Percentiles rank a stretch among this genome's conserved stretches.
phyloP scores from a whole-genome alignment of 257 asterid genomes.

The Lycium barbarum region DNA sequence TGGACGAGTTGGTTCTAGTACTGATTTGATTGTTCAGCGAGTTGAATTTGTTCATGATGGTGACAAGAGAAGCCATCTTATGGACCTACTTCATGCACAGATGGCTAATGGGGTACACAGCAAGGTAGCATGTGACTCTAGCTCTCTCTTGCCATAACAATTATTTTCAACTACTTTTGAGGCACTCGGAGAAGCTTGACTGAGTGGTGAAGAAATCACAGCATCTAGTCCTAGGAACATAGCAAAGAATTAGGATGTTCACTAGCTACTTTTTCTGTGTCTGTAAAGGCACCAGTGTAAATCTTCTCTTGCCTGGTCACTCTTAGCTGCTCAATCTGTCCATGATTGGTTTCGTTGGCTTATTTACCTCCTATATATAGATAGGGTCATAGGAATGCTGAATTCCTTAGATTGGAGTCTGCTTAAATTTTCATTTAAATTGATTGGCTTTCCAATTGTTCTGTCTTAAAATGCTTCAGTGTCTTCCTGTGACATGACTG shows the following conservation, averaged over 20 bases:
- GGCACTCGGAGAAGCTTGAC: conserved; percentile 4
- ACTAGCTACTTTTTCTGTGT: not conserved
- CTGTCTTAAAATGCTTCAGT: conserved; percentile 2
- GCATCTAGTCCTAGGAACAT: conserved; percentile 4
- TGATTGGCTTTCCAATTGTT: not conserved
- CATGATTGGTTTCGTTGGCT: not conserved
- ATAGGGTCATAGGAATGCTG: not conserved
- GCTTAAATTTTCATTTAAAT: not conserved
- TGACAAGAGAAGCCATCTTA: conserved; percentile 86
- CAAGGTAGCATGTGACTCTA: conserved; percentile 50
- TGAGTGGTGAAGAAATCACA: not conserved
- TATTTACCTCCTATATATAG: conserved; percentile 5
- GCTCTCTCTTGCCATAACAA: not conserved
- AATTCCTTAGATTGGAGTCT: conserved; percentile 19
- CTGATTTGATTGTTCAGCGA: conserved; percentile 82
- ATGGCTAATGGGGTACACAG: conserved; percentile 61
- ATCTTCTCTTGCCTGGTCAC: not conserved
- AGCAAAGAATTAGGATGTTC: not conserved
- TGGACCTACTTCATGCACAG: conserved; percentile 91
- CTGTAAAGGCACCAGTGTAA: not conserved
- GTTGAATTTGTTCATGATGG: conserved; percentile 76
- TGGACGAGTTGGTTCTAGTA: conserved; percentile 93
- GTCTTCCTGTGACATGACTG: not conserved
- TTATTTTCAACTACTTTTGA: not conserved
- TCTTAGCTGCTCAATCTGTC: conserved; percentile 5